Conservation (phyloP, 2,329 filamentous ascomycete species). For the Fusarium papillatum region DNA sequence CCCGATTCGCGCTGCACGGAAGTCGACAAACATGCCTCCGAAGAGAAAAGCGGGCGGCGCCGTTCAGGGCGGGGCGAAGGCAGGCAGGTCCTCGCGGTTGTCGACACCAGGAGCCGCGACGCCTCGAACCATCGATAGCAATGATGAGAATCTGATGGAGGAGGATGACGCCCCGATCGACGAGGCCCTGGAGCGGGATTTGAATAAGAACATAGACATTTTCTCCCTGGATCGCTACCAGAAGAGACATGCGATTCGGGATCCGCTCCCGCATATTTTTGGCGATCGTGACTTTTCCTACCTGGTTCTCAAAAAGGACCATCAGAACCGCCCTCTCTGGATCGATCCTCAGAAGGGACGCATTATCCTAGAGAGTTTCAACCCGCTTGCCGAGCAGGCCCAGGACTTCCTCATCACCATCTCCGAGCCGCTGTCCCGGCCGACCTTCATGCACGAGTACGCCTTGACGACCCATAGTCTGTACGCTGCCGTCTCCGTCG, state of each 20-base stretch:
- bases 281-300: conserved; percentile 81
- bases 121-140: conserved; percentile 69
- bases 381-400: conserved; percentile 85
- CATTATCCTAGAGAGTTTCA: conserved; percentile 96
- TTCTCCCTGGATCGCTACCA: conserved; percentile 69
- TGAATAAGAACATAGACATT: conserved; percentile 71
- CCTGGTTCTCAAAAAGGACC: conserved; percentile 87
- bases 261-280: conserved; percentile 62
- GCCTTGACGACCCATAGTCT: conserved; percentile 91
- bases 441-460: conserved; percentile 94
- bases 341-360: conserved; percentile 89
- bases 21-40: conserved; percentile 67
- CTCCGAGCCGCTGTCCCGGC: conserved; percentile 91
- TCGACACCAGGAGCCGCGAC: conserved; percentile 74
- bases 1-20: conserved; percentile 15
- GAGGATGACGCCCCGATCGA: conserved; percentile 65
- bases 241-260: conserved; percentile 57
- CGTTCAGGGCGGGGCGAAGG: conserved; percentile 64
- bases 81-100: conserved; percentile 67
- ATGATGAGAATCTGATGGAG: conserved; percentile 58
- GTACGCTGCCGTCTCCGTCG: conserved; percentile 95
- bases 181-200: conserved; percentile 65
- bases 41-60: conserved; percentile 76
- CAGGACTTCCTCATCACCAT: conserved; percentile 98
- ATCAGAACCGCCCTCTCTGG: conserved; percentile 92